Evolutionary conservation across 1,139 yeast genomes (phyloP), one percentile per base, ranked within the genome.

Genomic region (Suhomyces anneliseae): DNA sequence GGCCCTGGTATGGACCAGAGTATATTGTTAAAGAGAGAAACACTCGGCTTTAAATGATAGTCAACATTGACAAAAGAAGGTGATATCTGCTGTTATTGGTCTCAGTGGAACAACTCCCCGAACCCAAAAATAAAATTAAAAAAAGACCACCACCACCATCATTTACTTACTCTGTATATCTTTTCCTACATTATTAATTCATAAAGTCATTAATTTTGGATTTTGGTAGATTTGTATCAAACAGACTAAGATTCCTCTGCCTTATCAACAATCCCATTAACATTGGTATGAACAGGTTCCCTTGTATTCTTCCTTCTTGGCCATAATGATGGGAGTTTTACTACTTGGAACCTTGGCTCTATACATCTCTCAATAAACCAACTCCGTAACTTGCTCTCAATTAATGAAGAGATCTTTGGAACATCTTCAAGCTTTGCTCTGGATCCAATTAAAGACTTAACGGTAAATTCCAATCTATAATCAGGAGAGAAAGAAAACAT

Each of bases 331-430:
- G 99, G 99, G 34, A 93, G 67, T 55, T 79, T 80, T 19, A 93
- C 83, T 44, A 88, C 85, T 65, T 90, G 96, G 59, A 86, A 92
- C 53, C 96, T 75, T 1, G 99, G 99, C 56, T 90, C 95, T 7
- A 95, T 95, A 60, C 97, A 90, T 51, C 97, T 75, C 56, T 90
- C 97, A 31, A 85, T 83, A 62, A 95, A 90, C 96, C 97, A 90
- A 52, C 85, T 85, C 54, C 95, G 79, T 41, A 95, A 76, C 54
- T 85, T 85, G 50, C 83, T 81, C 60, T 93, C 98, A 34, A 95
- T 83, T 42, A 95, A 72, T 43, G 90, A 84, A 8, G 96, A 83
- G 36, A 95, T 83, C 60, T 93, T 90, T 8, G 99, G 98, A 11
- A 93, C 90, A 60, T 95, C 93, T 65, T 92, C 96, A 36, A 95